Evolutionary conservation across 2,329 filamentous ascomycete species (phyloP).

Genomic region (Epichloe sibirici): DNA sequence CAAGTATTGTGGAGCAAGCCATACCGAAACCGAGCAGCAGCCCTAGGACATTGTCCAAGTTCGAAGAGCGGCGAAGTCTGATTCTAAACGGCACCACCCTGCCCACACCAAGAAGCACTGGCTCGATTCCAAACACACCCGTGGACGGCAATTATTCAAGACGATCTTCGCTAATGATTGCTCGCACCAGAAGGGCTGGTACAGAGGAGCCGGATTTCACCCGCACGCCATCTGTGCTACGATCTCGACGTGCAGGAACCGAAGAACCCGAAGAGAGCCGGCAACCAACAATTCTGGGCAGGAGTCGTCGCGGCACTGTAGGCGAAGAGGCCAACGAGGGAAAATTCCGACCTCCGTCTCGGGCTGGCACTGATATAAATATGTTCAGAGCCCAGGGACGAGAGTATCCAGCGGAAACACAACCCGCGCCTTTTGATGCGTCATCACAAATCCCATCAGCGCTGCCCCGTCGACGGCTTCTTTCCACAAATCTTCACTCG

Average conservation of each 20-base stretch:
- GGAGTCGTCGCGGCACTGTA: slow-evolving; percentile 33
- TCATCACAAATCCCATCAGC: slow-evolving; percentile 28
- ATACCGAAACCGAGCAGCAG: slow-evolving; percentile 28
- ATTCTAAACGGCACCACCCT: slow-evolving; percentile 33
- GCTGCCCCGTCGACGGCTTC: slow-evolving; percentile 41
- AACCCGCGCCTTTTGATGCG: slow-evolving; percentile 22
- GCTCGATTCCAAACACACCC: slow-evolving; percentile 27
- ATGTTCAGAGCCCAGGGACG: slow-evolving; percentile 19
- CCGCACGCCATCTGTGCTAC: slow-evolving; percentile 35
- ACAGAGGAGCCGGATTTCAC: slow-evolving; percentile 40
- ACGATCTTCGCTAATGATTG: slow-evolving; percentile 40
- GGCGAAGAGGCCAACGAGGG: slow-evolving; percentile 37
- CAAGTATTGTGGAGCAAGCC: slow-evolving; percentile 29
- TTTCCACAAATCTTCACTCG: slow-evolving; percentile 32
- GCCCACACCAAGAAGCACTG: slow-evolving; percentile 31
- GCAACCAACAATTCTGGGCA: slow-evolving; percentile 30
- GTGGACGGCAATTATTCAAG: slow-evolving; percentile 27
- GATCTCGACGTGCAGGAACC: slow-evolving; percentile 32
- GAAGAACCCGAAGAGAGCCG: slow-evolving; percentile 36
- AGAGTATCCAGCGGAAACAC: slow-evolving; percentile 20
- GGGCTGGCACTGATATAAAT: slow-evolving; percentile 44
- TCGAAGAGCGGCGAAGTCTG: slow-evolving; percentile 40
- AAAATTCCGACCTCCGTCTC: slow-evolving; percentile 43
- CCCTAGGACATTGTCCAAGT: slow-evolving; percentile 36
- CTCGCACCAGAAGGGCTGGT: slow-evolving; percentile 32